Conservation (phyloP, 495 filamentous ascomycete genomes). For the Penicillium samsonianum region DNA sequence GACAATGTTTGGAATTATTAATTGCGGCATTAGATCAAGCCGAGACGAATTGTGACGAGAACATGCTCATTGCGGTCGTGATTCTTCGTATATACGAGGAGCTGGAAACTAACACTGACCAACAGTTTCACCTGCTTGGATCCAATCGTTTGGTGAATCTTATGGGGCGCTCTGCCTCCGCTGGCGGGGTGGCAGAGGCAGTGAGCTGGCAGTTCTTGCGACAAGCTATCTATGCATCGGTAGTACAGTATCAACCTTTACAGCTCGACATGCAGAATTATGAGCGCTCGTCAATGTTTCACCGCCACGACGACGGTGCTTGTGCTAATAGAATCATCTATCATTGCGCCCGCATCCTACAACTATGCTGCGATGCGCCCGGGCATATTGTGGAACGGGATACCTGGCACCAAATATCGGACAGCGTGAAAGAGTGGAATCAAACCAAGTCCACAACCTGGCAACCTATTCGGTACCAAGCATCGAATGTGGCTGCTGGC, state of each 20-base stretch:
- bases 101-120: constrained; percentile 34
- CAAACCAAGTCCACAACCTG: constrained; percentile 33
- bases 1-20: constrained; percentile 39
- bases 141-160: constrained; percentile 41
- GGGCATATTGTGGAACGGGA: constrained; percentile 21
- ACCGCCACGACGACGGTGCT: constrained; percentile 36
- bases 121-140: constrained; percentile 40
- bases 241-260: constrained; percentile 39
- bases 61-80: constrained; percentile 39
- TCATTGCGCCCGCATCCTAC: constrained; percentile 40
- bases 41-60: constrained; percentile 36
- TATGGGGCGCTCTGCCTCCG: constrained; percentile 38
- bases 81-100: constrained; percentile 43
- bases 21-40: constrained; percentile 34
- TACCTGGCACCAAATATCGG: constrained; percentile 28
- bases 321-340: constrained; percentile 40
- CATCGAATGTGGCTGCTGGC: constrained; percentile 23
- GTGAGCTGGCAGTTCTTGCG: constrained; percentile 45
- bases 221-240: constrained; percentile 44
- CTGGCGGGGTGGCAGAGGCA: constrained; percentile 43
- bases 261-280: constrained; percentile 40
- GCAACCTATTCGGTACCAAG: constrained; percentile 40
- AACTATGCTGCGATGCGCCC: constrained; percentile 28
- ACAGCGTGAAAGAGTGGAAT: constrained; percentile 36
- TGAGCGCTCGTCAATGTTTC: constrained; percentile 37